phyloP scores from a whole-genome alignment of 257 asterid species.

The Solanum chmielewskii region DNA sequence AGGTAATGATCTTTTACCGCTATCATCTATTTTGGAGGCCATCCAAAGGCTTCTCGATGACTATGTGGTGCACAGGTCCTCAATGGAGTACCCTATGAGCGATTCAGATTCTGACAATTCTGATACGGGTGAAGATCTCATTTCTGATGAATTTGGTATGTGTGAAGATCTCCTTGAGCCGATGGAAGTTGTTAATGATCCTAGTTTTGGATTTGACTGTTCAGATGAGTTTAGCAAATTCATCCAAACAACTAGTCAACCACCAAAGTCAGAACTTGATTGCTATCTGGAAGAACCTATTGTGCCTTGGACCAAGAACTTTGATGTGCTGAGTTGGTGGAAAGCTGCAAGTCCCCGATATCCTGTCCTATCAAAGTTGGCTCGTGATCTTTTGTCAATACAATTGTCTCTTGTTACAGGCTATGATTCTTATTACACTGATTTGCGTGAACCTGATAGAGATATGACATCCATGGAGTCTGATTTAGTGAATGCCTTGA shows the following conservation, averaged over 20 bases:
- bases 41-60: background rate
- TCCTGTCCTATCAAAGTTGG: conserved; percentile 11
- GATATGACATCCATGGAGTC: background rate
- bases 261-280: conserved; percentile 8
- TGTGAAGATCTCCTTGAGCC: background rate
- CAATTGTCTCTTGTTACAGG: conserved; percentile 3
- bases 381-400: conserved; percentile 7
- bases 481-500: conserved; percentile 6
- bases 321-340: conserved; percentile 14
- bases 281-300: conserved; percentile 15
- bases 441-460: background rate
- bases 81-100: background rate
- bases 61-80: background rate
- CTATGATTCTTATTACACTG: background rate
- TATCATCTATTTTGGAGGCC: background rate
- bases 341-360: conserved; percentile 3
- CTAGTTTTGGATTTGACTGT: conserved; percentile 1
- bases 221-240: conserved; percentile 3
- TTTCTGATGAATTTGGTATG: background rate
- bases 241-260: conserved; percentile 1
- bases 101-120: background rate
- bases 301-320: conserved; percentile 10
- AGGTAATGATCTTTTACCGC: background rate
- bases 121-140: background rate
- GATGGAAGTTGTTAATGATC: background rate